Evolutionary conservation across 2,329 filamentous ascomycete species (phyloP).

Genomic region (Thermomyces lanuginosus): DNA sequence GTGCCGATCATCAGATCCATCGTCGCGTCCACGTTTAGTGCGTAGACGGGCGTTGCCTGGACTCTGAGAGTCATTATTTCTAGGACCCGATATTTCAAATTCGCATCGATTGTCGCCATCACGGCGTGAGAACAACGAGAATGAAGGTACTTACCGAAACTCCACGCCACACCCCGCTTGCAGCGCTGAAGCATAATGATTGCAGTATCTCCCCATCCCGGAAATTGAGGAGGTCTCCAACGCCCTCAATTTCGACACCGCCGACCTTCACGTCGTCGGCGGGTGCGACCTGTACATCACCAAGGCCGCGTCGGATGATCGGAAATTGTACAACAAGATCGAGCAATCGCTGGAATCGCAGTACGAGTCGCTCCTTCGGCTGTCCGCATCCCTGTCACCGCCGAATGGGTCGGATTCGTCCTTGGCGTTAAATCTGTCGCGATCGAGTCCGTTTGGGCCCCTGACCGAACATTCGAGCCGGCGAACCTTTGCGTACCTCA

Average conservation of each 20-base stretch:
- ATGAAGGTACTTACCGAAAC: too few relatives aligned
- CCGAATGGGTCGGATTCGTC: constrained; percentile 48
- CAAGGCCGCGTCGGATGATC: constrained; percentile 86
- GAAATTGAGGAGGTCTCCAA: constrained; percentile 84
- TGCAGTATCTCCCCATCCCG: constrained; percentile 74
- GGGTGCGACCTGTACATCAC: constrained; percentile 95
- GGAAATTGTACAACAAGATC: constrained; percentile 94
- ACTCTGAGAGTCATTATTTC: background rate
- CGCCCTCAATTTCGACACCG: constrained; percentile 88
- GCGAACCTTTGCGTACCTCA: constrained; percentile 86
- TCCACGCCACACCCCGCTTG: too few relatives aligned
- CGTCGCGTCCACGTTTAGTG: background rate
- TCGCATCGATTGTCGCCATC: too few relatives aligned
- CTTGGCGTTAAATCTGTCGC: constrained; percentile 60
- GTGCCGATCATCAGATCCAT: background rate
- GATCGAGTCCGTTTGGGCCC: constrained; percentile 81
- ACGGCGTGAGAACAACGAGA: too few relatives aligned
- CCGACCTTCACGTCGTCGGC: constrained; percentile 80
- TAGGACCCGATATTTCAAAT: too few relatives aligned
- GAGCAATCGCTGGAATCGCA: constrained; percentile 81
- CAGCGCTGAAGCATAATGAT: constrained; percentile 9
- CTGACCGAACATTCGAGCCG: constrained; percentile 77
- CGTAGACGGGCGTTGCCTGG: background rate
- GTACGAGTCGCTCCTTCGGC: constrained; percentile 71
- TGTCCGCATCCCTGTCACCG: constrained; percentile 75